These are phyloP conservation scores for Capsicum rhomboideum DNA, from an alignment of 257 asterid genomes.

Conservation along the genomic window DNA sequence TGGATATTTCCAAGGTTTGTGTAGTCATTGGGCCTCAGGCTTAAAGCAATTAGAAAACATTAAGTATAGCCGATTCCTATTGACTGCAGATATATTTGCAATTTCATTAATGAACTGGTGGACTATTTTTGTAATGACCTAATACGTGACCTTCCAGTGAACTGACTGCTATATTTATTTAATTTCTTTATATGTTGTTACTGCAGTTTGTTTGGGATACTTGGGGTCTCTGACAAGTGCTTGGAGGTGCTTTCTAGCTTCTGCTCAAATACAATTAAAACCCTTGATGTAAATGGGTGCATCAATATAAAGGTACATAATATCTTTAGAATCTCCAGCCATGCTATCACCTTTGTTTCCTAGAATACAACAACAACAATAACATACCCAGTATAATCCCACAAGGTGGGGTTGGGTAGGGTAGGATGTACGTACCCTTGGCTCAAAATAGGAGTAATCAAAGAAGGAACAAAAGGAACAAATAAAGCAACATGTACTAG, in stretches of 20 bases:
- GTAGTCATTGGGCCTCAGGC: background rate
- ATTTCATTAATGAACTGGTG: background rate
- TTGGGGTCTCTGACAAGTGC: conserved; percentile 84
- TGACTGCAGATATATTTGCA: background rate
- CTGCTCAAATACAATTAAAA: conserved; percentile 60
- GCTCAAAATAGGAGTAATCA: background rate
- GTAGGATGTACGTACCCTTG: background rate
- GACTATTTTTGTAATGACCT: background rate
- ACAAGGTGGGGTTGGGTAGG: background rate
- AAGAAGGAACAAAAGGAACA: background rate
- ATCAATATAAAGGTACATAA: conserved; percentile 58
- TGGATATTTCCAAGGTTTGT: background rate
- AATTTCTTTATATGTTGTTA: background rate
- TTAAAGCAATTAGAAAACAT: background rate
- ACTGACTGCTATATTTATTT: background rate
- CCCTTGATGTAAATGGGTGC: conserved; percentile 95
- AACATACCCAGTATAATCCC: background rate
- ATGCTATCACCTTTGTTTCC: background rate
- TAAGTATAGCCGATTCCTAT: background rate
- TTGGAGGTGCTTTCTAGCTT: conserved; percentile 58
- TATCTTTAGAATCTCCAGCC: background rate
- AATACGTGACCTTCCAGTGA: background rate
- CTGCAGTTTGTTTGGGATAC: conserved; percentile 91
- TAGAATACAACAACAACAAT: background rate
- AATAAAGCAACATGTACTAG: background rate